phyloP scores from a whole-genome alignment of 164 flowering plant genomes.

The Sextonia rubra region DNA sequence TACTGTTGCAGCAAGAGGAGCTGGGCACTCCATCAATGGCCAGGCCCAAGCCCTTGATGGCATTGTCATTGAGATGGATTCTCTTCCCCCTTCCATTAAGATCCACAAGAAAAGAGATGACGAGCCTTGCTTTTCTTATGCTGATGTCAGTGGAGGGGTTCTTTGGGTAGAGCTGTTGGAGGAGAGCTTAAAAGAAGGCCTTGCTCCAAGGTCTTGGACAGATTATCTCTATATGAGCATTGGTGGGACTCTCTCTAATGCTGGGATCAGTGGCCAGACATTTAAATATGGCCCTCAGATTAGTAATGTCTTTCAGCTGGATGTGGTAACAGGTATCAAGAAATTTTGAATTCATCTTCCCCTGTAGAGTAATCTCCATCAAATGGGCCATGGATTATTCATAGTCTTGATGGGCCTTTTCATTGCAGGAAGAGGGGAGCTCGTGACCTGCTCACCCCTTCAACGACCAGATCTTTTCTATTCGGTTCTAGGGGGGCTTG shows the following conservation, averaged over 20 bases:
- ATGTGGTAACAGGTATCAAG: constrained; percentile 40
- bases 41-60: constrained; percentile 40
- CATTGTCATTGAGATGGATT: constrained; percentile 35
- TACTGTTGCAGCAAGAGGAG: constrained; percentile 37
- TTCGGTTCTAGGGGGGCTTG: constrained; percentile 45
- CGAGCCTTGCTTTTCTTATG: constrained; percentile 21
- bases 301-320: constrained; percentile 34
- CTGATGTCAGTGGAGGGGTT: constrained; percentile 35
- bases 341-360: too few relatives aligned
- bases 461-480: constrained; percentile 32
- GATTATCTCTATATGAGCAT: constrained; percentile 35
- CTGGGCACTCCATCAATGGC: constrained; percentile 38
- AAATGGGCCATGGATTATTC: too few relatives aligned
- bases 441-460: constrained; percentile 32
- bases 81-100: constrained; percentile 20
- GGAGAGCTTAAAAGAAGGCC: constrained; percentile 22
- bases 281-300: constrained; percentile 37
- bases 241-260: constrained; percentile 47
- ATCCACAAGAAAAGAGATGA: constrained; percentile 13
- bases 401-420: not conserved
- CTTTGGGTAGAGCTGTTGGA: constrained; percentile 35
- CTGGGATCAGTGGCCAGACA: constrained; percentile 45
- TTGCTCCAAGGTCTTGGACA: constrained; percentile 48
- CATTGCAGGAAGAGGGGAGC: constrained; percentile 32
- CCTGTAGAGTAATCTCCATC: too few relatives aligned